These are phyloP conservation scores for Coemansia sp. DNA, from an alignment of 192 early-diverging fungal genomes.

Conservation along the genomic window DNA sequence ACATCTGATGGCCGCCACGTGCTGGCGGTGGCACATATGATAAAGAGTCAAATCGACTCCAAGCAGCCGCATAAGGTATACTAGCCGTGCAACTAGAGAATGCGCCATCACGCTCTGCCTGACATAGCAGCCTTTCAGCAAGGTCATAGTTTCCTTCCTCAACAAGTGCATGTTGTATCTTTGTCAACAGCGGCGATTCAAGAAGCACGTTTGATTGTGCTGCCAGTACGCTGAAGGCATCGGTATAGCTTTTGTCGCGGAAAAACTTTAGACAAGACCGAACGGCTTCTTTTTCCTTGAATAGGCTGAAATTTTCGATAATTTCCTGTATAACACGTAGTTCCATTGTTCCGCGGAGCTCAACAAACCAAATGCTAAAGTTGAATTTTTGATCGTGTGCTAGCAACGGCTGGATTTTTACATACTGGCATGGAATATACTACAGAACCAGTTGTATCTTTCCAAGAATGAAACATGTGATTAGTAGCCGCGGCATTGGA, in stretches of 20 bases:
- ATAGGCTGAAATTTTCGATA: conserved; percentile 44
- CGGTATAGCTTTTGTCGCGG: conserved; percentile 73
- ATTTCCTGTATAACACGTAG: conserved; percentile 62
- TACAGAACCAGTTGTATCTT: conserved; percentile 12
- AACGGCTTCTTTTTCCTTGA: conserved; percentile 76
- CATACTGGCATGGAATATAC: conserved; percentile 85
- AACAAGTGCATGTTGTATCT: conserved; percentile 69
- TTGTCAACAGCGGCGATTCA: conserved; percentile 81
- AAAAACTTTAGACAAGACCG: conserved; percentile 89
- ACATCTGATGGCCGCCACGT: conserved; percentile 97
- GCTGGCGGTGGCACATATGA: conserved; percentile 55
- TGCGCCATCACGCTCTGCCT: conserved; percentile 63
- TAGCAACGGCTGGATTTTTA: conserved; percentile 90
- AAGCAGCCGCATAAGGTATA: conserved; percentile 70
- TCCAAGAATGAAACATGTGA: too few species aligned
- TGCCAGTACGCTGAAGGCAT: conserved; percentile 72
- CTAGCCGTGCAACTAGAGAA: conserved; percentile 72
- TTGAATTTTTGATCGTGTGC: conserved; percentile 93
- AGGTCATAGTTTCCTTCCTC: conserved; percentile 69
- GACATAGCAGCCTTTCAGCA: conserved; percentile 69
- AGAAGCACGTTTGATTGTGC: conserved; percentile 62
- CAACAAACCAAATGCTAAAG: conserved; percentile 94
- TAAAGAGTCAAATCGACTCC: conserved; percentile 51
- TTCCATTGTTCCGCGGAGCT: conserved; percentile 77
- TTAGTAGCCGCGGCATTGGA: too few species aligned